Evolutionary conservation across 352 stramenopile species (phyloP), one percentile per base, ranked within the genome.

Genomic region (Globisporangium okanoganense): DNA sequence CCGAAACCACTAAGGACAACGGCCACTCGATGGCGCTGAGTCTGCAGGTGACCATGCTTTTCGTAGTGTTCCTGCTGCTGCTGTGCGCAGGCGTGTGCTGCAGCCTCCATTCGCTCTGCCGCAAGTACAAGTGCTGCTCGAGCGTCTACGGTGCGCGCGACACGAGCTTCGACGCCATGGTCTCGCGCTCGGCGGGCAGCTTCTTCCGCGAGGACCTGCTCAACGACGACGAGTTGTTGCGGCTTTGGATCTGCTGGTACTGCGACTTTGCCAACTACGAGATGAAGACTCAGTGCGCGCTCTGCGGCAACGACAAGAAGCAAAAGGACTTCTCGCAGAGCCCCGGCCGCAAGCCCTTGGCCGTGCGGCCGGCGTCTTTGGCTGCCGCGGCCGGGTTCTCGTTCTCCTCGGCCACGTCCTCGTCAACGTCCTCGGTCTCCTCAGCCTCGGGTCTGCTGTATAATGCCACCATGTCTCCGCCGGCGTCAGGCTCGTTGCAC

Each of bases 221-320:
- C 27, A 70, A 70, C 40, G 70, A 80, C n/a, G 73, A 86, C 31
- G 76, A 86, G 58, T 60, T 84, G 14, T 51, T 70, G 53, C 70
- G 71, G 0, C 73, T 86, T 5, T 86, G 76, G 74, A 75, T 75
- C 44, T 86, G 76, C 52, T 71, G 69, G 52, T 69, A 75, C 49
- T 86, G 76, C 54, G 72, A 83, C 52, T 86, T 86, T 50, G 74
- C 72, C 60, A 86, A 86, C 68, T 86, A 84, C 63, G 72, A 82
- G 51, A 67, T 80, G 53, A 83, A 84, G 62, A 73, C 50, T 3
- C 64, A 74, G 33, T 86, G 74, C 43, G 72, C 76, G 20, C 54
- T 86, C 27, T 86, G 76, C 40, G 71, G 75, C 12, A 62, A 75
- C 29, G 54, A 75, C 43, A 82, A 82, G 64, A 47, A 61, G 24